Evolutionary conservation across 2,329 filamentous ascomycete genomes (phyloP), one percentile per base, ranked within the genome.

Genomic region (Ophioceras dolichostomum): DNA sequence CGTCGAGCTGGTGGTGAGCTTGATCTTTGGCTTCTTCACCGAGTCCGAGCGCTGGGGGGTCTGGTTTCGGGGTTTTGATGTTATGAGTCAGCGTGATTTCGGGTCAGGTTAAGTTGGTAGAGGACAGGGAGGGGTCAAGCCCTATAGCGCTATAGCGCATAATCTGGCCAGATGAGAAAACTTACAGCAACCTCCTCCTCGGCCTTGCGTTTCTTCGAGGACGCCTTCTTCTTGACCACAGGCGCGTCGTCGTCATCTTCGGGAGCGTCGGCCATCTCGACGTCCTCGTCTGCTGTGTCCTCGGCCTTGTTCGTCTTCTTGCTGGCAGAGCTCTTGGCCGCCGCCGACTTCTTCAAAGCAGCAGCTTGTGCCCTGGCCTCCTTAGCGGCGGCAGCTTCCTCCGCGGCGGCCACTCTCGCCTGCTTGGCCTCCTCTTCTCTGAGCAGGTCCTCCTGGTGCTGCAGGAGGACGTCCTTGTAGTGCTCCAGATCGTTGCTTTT

Each of bases 181-280:
- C 67, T 60, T 54, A 79, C 77, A 61, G 80, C 81, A 18, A 68
- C 70, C n/a, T 76, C 76, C 39, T 93, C 86, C 12, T 76, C 83
- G 52, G 85, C 80, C 73, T 94, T 94, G 49, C 87, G 80, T 71
- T 94, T 94, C 73, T 82, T 83, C 6, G 69, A 53, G 22, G 22
- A 26, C 8, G 22, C 7, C 2, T 28, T 5, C 52, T 70, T 70
- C 41, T 62, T 58, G 47, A 61, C 58, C 34, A 53, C 49, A 18
- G 57, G 49, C 19, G 57, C 68, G 41, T 73, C 70, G 19, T 79
- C 68, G 41, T 73, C 70, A 19, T 79, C 76, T 24, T 73, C 67
- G 16, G 61, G 61, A 26, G 57, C 64, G 45, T 82, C 76, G 30
- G 65, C 67, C 67, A 81, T 79, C 4, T 79, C 76, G 9, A 68